Base-by-base conservation (phyloP, 805 yeast species). In the Ascoidea rubescens region DNA sequence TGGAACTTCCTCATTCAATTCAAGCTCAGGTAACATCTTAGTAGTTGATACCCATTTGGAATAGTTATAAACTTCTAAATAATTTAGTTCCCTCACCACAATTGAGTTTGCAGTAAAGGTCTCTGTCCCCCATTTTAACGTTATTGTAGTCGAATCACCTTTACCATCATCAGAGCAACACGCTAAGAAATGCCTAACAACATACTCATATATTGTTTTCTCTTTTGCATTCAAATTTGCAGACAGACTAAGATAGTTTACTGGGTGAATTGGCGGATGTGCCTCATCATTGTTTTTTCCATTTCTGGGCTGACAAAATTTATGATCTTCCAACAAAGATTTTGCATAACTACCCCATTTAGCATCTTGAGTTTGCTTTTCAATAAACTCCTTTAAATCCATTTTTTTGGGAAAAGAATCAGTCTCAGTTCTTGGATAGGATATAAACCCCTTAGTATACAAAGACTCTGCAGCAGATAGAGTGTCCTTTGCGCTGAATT, bases 191-290 rank as follows among this genome's bases (percentile, higher is more conserved):
- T 91, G 81, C 52, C 96, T 72, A 2, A 84, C 85, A 1, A 93
- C 80, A 59, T 86, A 88, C 63, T 87, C 96, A 64, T 90, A 93
- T 0, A 93, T 91, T 55, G 75, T 80, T 59, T 75, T 76, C 56
- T 85, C 84, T 51, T 75, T 77, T 0, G 63, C 66, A 10, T 54
- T 67, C 48, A 62, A 60, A 48, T 66, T 70, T 33, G 61, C 72
- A 57, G 70, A 77, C 53, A 68, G 69, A 8, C 14, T 37, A 37
- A 37, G 14, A 37, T 10, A 37, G 14, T 37, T 37, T 37, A 87
- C 80, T 0, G 99, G 99, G 65, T 93, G 97, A 53, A 93, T 93
- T 0, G 99, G 97, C 4, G 99, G 98, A 75, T 93, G 99, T 30
- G 99, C 98, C 62, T 88, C 82, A 68, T 93, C 99, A 62, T 89